Evolutionary conservation across 441 rosid genomes (phyloP).

Genomic region (Gossypium laxum): DNA sequence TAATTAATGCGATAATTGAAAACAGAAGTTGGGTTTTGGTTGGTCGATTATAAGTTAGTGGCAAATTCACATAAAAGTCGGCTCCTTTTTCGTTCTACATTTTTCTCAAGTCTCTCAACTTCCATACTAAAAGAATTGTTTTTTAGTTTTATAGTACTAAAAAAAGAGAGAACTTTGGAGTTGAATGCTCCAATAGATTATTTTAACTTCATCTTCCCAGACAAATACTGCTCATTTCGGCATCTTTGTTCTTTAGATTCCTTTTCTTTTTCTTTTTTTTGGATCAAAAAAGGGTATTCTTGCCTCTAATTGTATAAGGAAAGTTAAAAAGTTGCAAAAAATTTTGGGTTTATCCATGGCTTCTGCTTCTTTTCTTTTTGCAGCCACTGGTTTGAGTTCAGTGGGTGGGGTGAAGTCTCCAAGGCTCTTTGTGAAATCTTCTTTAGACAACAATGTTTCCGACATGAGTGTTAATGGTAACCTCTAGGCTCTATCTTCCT

Average conservation of each 20-base stretch:
- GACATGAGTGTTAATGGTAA: constrained; percentile 92
- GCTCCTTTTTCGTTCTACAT: not conserved
- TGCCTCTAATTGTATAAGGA: not conserved
- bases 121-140: not conserved
- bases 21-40: not conserved
- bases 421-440: constrained; percentile 44
- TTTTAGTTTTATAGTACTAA: not conserved
- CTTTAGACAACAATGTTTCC: constrained; percentile 68
- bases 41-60: constrained; percentile 3
- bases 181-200: not conserved
- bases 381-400: constrained; percentile 43
- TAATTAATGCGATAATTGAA: not conserved
- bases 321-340: not conserved
- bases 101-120: not conserved
- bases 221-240: constrained; percentile 22
- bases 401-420: constrained; percentile 29
- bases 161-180: constrained; percentile 7
- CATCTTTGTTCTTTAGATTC: constrained; percentile 37
- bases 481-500: not conserved
- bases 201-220: constrained; percentile 8
- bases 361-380: constrained; percentile 60
- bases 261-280: not conserved
- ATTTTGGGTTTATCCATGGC: constrained; percentile 38
- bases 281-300: not conserved
- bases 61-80: not conserved